Percentiles rank a stretch among this genome's conserved stretches.
Conservation (phyloP, 176 grass and related monocot genomes). For the Echinochloa phyllopogon region DNA sequence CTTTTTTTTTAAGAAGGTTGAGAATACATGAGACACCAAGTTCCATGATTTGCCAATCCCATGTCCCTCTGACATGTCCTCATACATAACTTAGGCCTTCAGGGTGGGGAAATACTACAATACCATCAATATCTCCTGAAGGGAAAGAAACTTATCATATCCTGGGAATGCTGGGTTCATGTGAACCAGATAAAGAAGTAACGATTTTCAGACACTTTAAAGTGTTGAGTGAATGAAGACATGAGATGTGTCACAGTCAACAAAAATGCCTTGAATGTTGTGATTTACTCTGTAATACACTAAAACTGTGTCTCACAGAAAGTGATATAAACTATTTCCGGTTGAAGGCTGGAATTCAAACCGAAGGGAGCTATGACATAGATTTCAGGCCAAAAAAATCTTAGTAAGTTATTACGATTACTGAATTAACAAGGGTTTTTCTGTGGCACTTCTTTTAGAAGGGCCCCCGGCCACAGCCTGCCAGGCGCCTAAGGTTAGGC, state of each 20-base stretch:
- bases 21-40: background rate
- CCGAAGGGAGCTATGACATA: background rate
- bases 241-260: background rate
- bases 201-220: background rate
- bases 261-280: background rate
- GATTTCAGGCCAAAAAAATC: background rate
- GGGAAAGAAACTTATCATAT: background rate
- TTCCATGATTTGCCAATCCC: background rate
- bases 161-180: background rate
- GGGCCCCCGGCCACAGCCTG: too few relatives aligned
- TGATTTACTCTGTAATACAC: background rate
- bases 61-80: background rate
- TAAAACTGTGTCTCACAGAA: background rate
- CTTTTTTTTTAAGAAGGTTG: too few relatives aligned
- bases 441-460: background rate
- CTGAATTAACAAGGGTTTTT: background rate
- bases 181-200: background rate
- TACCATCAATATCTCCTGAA: background rate
- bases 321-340: conserved; percentile 1
- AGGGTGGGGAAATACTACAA: background rate
- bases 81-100: background rate
- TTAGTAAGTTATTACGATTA: background rate
- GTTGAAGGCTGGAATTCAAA: background rate
- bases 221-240: background rate
- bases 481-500: too few relatives aligned